These are phyloP conservation scores for Cryptococcus amylolentus DNA, from an alignment of 1,284 basidiomycete genomes.

Conservation along the genomic window DNA sequence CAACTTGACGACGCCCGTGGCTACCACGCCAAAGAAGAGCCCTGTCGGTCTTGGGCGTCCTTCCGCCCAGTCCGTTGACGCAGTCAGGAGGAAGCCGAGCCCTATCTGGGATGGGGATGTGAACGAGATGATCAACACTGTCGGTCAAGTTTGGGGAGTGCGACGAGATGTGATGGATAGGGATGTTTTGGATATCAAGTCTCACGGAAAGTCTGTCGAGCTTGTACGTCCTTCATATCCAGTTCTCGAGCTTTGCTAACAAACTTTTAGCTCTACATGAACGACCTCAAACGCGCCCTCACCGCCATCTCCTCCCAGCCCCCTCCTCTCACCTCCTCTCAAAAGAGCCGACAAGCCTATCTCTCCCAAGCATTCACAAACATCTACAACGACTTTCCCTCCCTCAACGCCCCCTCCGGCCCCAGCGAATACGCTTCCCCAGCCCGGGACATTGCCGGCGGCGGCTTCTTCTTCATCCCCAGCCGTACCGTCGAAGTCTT, in stretches of 20 bases:
- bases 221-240: constrained; percentile 23
- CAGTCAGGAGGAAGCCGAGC: constrained; percentile 29
- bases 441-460: constrained; percentile 1
- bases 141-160: constrained; percentile 40
- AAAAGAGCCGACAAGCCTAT: constrained; percentile 22
- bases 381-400: constrained; percentile 30
- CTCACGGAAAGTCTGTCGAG: constrained; percentile 28
- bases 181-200: constrained; percentile 34
- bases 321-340: constrained; percentile 17
- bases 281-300: constrained; percentile 38
- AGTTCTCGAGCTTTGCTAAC: no score
- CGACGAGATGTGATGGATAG: constrained; percentile 24
- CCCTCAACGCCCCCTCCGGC: constrained; percentile 23
- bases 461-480: constrained; percentile 33
- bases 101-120: constrained; percentile 22
- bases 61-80: constrained; percentile 7
- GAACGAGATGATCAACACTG: constrained; percentile 31
- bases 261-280: constrained; percentile 33
- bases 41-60: constrained; percentile 12
- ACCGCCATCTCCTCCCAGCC: constrained; percentile 20
- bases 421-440: constrained; percentile 18
- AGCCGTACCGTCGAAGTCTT: constrained; percentile 33
- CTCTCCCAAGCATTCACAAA: constrained; percentile 20
- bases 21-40: neutral
- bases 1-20: constrained; percentile 5